Evolutionary conservation across 139 green algal species (phyloP).

Genomic region (Yamagishiella unicocca): DNA sequence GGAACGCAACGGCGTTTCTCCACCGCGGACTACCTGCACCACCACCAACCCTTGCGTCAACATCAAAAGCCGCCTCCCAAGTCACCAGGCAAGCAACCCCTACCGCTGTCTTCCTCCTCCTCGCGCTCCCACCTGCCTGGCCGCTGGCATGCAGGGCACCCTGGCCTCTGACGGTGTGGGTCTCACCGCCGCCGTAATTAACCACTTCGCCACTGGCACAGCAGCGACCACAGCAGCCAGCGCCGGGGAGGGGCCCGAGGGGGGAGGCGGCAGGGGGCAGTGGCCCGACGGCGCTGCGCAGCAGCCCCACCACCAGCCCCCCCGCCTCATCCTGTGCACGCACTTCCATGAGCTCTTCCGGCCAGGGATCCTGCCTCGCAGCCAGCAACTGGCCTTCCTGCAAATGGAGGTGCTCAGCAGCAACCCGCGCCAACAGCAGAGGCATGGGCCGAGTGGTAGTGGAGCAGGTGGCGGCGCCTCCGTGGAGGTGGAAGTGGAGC

Average conservation of each 20-base stretch:
- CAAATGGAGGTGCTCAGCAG: slow-evolving; percentile 79
- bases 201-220: slow-evolving; percentile 55
- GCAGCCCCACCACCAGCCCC: slow-evolving; percentile 19
- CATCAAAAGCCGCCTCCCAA: too few relatives aligned
- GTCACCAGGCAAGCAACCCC: too few relatives aligned
- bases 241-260: too few relatives aligned
- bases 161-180: slow-evolving; percentile 85
- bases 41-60: too few relatives aligned
- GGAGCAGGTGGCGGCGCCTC: background rate
- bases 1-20: too few relatives aligned
- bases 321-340: slow-evolving; percentile 80
- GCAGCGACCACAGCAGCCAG: background rate
- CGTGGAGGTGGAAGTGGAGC: slow-evolving; percentile 11
- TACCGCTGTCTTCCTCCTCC: too few relatives aligned
- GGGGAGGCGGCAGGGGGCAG: background rate
- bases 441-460: background rate
- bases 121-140: too few relatives aligned
- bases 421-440: background rate
- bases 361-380: slow-evolving; percentile 28
- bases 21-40: too few relatives aligned
- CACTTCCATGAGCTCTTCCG: slow-evolving; percentile 85
- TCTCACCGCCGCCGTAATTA: slow-evolving; percentile 76
- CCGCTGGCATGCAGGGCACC: slow-evolving; percentile 88
- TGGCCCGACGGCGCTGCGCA: background rate
- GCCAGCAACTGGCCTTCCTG: slow-evolving; percentile 68